A percentile compares a stretch with the other conserved stretches of the same genome.
Conservation (phyloP, 2,329 filamentous ascomycete species). For the Fusarium annulatum region DNA sequence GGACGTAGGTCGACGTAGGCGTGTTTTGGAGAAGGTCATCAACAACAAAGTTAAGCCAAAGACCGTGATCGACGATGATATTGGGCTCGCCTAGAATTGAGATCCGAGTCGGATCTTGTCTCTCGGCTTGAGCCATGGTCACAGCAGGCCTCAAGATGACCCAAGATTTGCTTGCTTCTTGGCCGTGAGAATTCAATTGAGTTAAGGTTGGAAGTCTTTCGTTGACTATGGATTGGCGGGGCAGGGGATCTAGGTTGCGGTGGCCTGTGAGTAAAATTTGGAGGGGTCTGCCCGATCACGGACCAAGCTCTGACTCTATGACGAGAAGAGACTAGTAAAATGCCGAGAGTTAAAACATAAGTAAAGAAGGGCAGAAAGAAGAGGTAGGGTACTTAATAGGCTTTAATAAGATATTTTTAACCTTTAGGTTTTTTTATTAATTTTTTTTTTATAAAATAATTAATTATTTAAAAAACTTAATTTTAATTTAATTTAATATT, state of each 20-base stretch:
- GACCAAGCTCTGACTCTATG: conserved; percentile 27
- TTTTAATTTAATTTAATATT: too few relatives aligned
- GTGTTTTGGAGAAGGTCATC: conserved; percentile 82
- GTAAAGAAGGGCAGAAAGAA: too few relatives aligned
- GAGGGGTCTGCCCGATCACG: conserved; percentile 33
- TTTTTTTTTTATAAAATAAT: too few relatives aligned
- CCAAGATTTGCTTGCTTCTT: conserved; percentile 16
- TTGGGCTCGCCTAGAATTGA: conserved; percentile 88
- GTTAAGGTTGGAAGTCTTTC: conserved; percentile 4
- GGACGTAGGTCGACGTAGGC: conserved; percentile 89
- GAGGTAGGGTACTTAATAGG: too few relatives aligned
- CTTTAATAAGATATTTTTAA: too few relatives aligned
- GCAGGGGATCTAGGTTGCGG: conserved; percentile 7
- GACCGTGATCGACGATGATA: conserved; percentile 90
- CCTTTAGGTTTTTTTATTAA: too few relatives aligned
- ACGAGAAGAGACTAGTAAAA: conserved; percentile 4
- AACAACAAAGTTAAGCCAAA: conserved; percentile 86
- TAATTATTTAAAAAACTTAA: too few relatives aligned
- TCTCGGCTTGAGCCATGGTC: conserved; percentile 43
- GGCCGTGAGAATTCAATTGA: conserved; percentile 1
- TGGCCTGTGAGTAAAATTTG: conserved; percentile 27
- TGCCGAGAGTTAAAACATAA: not conserved
- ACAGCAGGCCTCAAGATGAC: conserved; percentile 6
- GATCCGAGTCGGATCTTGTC: conserved; percentile 67
- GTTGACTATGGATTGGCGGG: conserved; percentile 8